A percentile compares a stretch with the other conserved stretches of the same genome.
These are phyloP conservation scores for Suillus clintonianus DNA, from an alignment of 768 basidiomycete species.

Conservation along the genomic window DNA sequence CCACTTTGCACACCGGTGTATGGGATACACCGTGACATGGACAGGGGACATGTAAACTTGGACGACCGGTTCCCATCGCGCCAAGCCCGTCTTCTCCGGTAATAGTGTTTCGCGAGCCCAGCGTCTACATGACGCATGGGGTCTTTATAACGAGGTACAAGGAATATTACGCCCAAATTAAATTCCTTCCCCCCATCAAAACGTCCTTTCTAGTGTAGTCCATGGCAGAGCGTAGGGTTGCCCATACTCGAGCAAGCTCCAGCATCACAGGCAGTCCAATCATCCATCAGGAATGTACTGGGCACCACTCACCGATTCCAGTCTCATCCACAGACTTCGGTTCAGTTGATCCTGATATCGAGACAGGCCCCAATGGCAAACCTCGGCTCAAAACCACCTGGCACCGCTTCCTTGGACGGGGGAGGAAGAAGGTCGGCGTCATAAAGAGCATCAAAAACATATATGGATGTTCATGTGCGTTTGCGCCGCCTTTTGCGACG, in stretches of 20 bases:
- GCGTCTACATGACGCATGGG: background rate
- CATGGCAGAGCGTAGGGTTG: constrained; percentile 4
- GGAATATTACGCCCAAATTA: background rate
- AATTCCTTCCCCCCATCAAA: background rate
- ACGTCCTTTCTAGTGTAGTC: background rate
- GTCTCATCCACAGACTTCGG: background rate
- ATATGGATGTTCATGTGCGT: constrained; percentile 55
- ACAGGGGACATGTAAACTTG: too few species aligned
- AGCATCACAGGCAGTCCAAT: background rate
- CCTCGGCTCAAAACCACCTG: constrained; percentile 1
- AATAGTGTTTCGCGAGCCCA: background rate
- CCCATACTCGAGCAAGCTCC: background rate
- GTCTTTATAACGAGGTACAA: background rate
- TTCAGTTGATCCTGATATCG: background rate
- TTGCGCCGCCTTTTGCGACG: background rate
- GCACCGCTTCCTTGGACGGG: constrained; percentile 26
- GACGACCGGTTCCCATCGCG: too few species aligned
- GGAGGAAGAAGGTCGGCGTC: constrained; percentile 46
- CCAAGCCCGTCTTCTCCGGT: constrained; percentile 1
- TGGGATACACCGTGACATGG: too few species aligned
- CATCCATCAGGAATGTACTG: background rate
- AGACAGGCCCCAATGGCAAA: background rate
- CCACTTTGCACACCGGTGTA: too few species aligned
- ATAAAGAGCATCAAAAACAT: constrained; percentile 47
- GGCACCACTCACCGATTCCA: background rate